A percentile compares a stretch with the other conserved stretches of the same genome.
These are phyloP conservation scores for Madurella mycetomatis DNA, from an alignment of 2,329 filamentous ascomycete genomes.

Conservation along the genomic window DNA sequence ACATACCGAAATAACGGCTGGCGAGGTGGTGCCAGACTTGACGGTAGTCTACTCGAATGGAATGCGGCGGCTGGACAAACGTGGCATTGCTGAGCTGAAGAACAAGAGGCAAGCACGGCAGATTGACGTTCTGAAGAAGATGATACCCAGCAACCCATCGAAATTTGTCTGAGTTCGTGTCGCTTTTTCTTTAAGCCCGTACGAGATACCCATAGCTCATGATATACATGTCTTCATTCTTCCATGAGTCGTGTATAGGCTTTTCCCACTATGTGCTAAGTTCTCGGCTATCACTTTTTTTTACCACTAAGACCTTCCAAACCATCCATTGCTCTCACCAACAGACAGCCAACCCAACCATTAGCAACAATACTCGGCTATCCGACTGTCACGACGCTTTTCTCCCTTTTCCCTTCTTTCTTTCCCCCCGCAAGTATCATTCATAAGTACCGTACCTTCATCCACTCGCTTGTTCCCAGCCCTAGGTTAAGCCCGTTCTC, in stretches of 20 bases:
- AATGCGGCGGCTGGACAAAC: slow-evolving; percentile 52
- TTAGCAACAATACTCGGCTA: too few relatives aligned
- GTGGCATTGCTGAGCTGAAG: slow-evolving; percentile 58
- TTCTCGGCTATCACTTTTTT: neutral
- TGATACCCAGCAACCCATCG: slow-evolving; percentile 61
- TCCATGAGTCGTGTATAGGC: neutral
- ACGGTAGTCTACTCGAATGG: slow-evolving; percentile 67
- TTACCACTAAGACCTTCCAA: neutral
- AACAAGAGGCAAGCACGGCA: slow-evolving; percentile 62
- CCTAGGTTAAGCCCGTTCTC: slow-evolving; percentile 76
- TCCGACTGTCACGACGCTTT: too few relatives aligned
- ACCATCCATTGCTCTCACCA: neutral
- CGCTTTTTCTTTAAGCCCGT: slow-evolving; percentile 7
- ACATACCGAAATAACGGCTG: slow-evolving; percentile 53
- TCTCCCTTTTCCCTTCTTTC: too few relatives aligned
- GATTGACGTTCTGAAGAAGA: slow-evolving; percentile 60
- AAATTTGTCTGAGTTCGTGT: slow-evolving; percentile 40
- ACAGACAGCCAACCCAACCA: neutral
- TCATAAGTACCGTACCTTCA: slow-evolving; percentile 70
- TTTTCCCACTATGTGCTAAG: neutral
- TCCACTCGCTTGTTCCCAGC: slow-evolving; percentile 82
- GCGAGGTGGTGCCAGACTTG: slow-evolving; percentile 58
- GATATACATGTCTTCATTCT: neutral
- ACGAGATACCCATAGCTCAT: neutral
- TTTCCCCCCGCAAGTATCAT: too few relatives aligned